These are phyloP conservation scores for Grosmannia clavigera DNA, from an alignment of 2,329 filamentous ascomycete species.

Conservation along the genomic window DNA sequence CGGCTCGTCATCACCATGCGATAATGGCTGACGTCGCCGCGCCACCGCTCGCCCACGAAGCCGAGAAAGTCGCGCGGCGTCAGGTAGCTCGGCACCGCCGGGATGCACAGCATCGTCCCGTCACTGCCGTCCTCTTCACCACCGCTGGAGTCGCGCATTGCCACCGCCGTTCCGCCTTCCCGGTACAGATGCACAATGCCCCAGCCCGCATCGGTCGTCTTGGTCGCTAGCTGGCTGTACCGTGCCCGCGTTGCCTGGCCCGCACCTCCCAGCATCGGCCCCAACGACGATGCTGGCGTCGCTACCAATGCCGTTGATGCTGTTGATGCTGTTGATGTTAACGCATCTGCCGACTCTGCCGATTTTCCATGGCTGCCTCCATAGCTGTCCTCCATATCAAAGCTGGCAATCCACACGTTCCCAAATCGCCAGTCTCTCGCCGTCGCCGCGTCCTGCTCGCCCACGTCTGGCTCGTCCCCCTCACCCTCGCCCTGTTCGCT, in stretches of 20 bases:
- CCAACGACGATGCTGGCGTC: slow-evolving; percentile 26
- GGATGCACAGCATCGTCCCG: slow-evolving; percentile 81
- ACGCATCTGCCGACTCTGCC: neutral
- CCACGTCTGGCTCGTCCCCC: neutral
- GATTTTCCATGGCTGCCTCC: slow-evolving; percentile 5
- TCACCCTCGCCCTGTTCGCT: slow-evolving; percentile 8
- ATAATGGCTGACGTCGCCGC: slow-evolving; percentile 81
- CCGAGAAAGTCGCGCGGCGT: slow-evolving; percentile 82
- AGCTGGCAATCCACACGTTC: slow-evolving; percentile 63
- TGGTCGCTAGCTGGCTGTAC: slow-evolving; percentile 58
- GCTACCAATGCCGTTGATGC: neutral
- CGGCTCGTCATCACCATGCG: slow-evolving; percentile 83
- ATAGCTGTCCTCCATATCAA: slow-evolving; percentile 48
- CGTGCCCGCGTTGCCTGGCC: slow-evolving; percentile 73
- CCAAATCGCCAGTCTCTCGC: slow-evolving; percentile 73
- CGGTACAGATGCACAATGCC: slow-evolving; percentile 91
- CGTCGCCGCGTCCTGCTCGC: slow-evolving; percentile 21
- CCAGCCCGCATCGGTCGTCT: slow-evolving; percentile 72
- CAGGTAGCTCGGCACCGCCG: slow-evolving; percentile 90
- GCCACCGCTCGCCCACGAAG: slow-evolving; percentile 80
- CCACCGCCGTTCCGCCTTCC: slow-evolving; percentile 40
- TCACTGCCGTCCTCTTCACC: slow-evolving; percentile 28
- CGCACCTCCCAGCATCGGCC: slow-evolving; percentile 41
- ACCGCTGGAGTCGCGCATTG: neutral
- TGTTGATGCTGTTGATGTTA: too few species aligned